phyloP scores from a whole-genome alignment of 805 yeast species.

The Saccharomycopsis sp. region DNA sequence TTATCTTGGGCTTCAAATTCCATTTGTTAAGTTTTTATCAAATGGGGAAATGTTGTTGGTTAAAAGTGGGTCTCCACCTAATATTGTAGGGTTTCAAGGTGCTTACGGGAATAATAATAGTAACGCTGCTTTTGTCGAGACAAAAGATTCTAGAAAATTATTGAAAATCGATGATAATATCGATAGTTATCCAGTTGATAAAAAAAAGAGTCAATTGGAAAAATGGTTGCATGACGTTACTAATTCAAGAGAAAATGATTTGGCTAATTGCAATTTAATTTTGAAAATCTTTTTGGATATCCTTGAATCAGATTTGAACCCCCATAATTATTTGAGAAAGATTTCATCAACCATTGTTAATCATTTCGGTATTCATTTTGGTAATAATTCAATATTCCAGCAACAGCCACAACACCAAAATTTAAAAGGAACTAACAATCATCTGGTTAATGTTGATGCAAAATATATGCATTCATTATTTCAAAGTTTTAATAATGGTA shows the following conservation, averaged over 20 bases:
- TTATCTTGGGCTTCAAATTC: conserved; percentile 16
- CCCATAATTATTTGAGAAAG: conserved; percentile 5
- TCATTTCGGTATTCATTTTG: conserved; percentile 16
- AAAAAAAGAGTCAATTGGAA: conserved; percentile 15
- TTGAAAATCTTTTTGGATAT: conserved; percentile 14
- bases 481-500: not conserved
- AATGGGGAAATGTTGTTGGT: conserved; percentile 14
- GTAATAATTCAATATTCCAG: not conserved
- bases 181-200: conserved; percentile 18
- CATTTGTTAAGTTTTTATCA: conserved; percentile 11
- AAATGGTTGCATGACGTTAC: conserved; percentile 17
- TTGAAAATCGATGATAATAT: conserved; percentile 8
- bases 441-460: conserved; percentile 6
- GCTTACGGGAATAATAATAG: not conserved
- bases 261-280: conserved; percentile 10
- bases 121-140: not conserved
- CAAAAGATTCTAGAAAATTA: conserved; percentile 8
- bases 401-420: not conserved
- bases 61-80: not conserved
- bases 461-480: conserved; percentile 5
- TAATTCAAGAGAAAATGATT: conserved; percentile 1
- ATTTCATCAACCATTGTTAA: conserved; percentile 4
- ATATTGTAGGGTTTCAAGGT: not conserved
- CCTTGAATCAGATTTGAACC: conserved; percentile 1
- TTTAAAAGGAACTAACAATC: not conserved